Evolutionary conservation across 768 basidiomycete genomes (phyloP), one percentile per base, ranked within the genome.

Genomic region (Psilocybe cyanescens): DNA sequence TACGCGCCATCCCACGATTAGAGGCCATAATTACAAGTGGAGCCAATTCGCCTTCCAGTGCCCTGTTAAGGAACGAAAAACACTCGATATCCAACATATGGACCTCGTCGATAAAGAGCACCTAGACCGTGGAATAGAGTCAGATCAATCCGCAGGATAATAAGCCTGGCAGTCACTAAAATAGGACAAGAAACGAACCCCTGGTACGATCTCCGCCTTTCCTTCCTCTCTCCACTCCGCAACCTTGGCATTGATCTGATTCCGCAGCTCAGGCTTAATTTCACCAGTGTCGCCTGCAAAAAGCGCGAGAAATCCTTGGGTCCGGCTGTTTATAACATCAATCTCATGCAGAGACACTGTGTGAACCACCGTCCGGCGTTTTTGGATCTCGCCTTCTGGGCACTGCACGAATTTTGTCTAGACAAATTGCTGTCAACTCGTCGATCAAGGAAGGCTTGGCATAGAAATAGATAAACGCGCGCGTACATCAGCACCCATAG

Each of bases 81-180:
- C 97, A 98, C 74, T 99, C 97, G 64, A 99, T 98, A 74, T 99
- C 97, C 66, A 99, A 88, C 97, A 99, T 99, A 81, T 99, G 97
- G 11, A 98, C 97, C 78, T 98, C 97, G 76, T 99, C 97, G 68
- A 98, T 97, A 81, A 98, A 98, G 11, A 97, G 81, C n/a, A 97
- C 94, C 94, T 96, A 68, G 11, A 44, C 17, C 41, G 35, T 31
- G 46, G 8, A 52, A 19, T 53, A 53, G 48, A 41, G 45, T 55
- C 39, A 61, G 51, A 61, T 48, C 55, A 55, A 46, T 48, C 31
- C 33, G 24, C 61, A 60, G 24, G 57, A 41, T 52, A 47, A 53
- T 50, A 57, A 57, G 60, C 47, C 46, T 50, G 31, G 49, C 41
- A 39, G 47, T 47, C 37, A 55, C 55, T 41, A 56, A 61, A 62